Evolutionary conservation across 371 early-diverging fungal species (phyloP).

Genomic region (Chytridium lagenaria): DNA sequence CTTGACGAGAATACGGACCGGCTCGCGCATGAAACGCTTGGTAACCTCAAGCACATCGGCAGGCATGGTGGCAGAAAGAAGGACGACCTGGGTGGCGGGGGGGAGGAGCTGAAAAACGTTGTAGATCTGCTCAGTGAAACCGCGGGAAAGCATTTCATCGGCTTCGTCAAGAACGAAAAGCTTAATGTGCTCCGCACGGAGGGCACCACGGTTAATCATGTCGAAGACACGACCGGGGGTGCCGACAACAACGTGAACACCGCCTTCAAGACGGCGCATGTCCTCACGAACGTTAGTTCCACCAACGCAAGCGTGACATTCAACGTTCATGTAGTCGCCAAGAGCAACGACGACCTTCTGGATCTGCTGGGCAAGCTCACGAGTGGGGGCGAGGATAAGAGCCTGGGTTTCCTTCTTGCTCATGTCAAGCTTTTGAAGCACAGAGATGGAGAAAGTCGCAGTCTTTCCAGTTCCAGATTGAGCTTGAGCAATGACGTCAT

Average conservation of each 20-base stretch:
- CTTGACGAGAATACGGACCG: slow-evolving; percentile 98
- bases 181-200: slow-evolving; percentile 90
- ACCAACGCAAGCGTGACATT: slow-evolving; percentile 97
- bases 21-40: slow-evolving; percentile 96
- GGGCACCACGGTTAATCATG: slow-evolving; percentile 92
- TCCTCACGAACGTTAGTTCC: slow-evolving; percentile 95
- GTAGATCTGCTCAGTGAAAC: slow-evolving; percentile 99
- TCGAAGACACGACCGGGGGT: slow-evolving; percentile 99
- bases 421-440: slow-evolving; percentile 93
- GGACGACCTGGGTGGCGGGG: slow-evolving; percentile 95
- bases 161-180: slow-evolving; percentile 99
- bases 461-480: slow-evolving; percentile 99
- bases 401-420: slow-evolving; percentile 90
- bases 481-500: slow-evolving; percentile 99
- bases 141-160: slow-evolving; percentile 97
- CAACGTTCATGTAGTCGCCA: slow-evolving; percentile 92
- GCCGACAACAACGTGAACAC: slow-evolving; percentile 96
- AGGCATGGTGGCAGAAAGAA: slow-evolving; percentile 98
- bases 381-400: slow-evolving; percentile 97
- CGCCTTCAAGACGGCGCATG: slow-evolving; percentile 83
- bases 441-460: slow-evolving; percentile 98
- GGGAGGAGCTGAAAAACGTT: slow-evolving; percentile 95
- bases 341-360: slow-evolving; percentile 91
- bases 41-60: slow-evolving; percentile 97
- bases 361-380: slow-evolving; percentile 99